A percentile compares a stretch with the other conserved stretches of the same genome.
Conservation (phyloP, 257 asterid genomes). For the Henckelia pumila region DNA sequence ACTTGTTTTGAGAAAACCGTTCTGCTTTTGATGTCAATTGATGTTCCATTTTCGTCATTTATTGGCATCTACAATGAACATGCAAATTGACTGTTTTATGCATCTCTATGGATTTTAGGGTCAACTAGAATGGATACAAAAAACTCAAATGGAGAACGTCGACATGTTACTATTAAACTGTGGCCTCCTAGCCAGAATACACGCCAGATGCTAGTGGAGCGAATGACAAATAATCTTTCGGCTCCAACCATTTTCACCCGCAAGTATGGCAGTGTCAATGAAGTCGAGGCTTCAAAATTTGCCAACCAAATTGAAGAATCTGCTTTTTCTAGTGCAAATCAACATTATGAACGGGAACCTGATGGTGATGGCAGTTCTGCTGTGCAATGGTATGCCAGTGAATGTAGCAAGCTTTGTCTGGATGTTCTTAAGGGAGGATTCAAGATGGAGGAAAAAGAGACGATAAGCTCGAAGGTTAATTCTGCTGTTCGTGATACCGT, state of each 20-base stretch:
- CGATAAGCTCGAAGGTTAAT: constrained; percentile 32
- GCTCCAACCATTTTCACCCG: constrained; percentile 89
- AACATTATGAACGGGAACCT: constrained; percentile 69
- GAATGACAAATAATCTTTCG: constrained; percentile 78
- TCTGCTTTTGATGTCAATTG: neutral
- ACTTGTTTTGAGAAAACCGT: neutral
- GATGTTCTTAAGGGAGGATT: constrained; percentile 65
- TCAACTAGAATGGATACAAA: constrained; percentile 56
- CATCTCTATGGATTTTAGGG: constrained; percentile 23
- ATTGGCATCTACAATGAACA: constrained; percentile 9
- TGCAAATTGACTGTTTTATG: constrained; percentile 3
- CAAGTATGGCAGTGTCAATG: constrained; percentile 67
- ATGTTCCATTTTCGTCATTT: neutral
- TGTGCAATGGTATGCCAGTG: constrained; percentile 87
- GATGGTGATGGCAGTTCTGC: constrained; percentile 98
- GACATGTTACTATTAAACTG: constrained; percentile 67
- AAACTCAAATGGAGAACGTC: constrained; percentile 50
- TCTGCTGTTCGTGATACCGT: constrained; percentile 33
- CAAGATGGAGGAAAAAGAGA: constrained; percentile 36
- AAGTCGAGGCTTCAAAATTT: constrained; percentile 53
- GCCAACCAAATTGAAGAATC: constrained; percentile 72
- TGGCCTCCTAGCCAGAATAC: constrained; percentile 97
- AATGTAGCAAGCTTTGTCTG: constrained; percentile 83
- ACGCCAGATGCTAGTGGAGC: constrained; percentile 66
- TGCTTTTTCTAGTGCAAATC: constrained; percentile 61